Evolutionary conservation across 441 rosid species (phyloP), one percentile per base, ranked within the genome.

Genomic region (Jatropha podagrica): DNA sequence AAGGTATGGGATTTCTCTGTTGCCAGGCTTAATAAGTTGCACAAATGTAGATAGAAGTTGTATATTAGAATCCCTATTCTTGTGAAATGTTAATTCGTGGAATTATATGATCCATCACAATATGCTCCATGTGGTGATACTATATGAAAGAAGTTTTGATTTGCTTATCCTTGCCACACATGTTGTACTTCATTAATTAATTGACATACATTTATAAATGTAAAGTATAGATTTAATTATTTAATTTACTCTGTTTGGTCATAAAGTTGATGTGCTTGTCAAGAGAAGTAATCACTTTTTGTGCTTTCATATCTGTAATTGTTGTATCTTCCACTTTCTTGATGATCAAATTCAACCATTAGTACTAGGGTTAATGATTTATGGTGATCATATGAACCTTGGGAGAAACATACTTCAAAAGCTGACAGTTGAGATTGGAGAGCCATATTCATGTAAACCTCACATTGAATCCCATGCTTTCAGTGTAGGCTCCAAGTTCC

Each of bases 1-100:
- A 64, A 84, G 90, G 98, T 95, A 91, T 23, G 23, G 10, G 5
- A 8, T 72, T 73, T 64, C 44, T 37, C 59, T 66, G 41, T 15
- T 46, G 26, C 26, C 5, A 6, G 48, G 14, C 60, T 49, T 27
- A 55, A 44, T 67, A 14, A 14, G 20, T 71, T 61, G n/a, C 42
- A 10, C 58, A 7, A 20, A 58, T 73, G 52, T 75, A 37, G 6
- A 69, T 77, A 61, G 48, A 23, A 68, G 26, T 26, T 17, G 20
- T 10, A 59, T 9, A 11, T 26, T n/a, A 23, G 7, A 44, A 4
- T 65, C 6, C 65, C 41, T 6, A 72, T 26, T 17, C 37, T 18
- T 18, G 4, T 23, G 61, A n/a, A 48, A 42, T 27, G 9, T 17
- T 58, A 61, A 61, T 32, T 38, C 17, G 9, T 65, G 4, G 42